Evolutionary conservation across 768 basidiomycete genomes (phyloP), one percentile per base, ranked within the genome.

Genomic region (Infundibulicybe gibba): DNA sequence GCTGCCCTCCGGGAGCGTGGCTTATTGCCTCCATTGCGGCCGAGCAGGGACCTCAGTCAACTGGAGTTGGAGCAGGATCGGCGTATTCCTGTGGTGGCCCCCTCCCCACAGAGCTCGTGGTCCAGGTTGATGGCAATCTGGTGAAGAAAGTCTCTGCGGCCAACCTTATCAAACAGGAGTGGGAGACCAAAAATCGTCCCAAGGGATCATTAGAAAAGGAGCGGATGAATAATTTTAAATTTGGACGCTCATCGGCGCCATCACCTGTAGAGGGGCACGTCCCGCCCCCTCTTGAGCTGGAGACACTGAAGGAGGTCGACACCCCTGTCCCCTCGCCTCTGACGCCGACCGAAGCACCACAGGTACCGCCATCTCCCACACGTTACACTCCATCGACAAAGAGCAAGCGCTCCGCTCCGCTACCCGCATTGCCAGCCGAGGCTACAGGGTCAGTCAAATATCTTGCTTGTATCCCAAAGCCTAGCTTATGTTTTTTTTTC

Each of bases 1-100:
- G 81, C 79, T 3, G 82, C 83, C 1, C 69, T 85, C 16, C 74
- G 82, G 11, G 81, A 75, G 53, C 74, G 81, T 30, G 82, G 83
- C 0, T 65, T 85, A 33, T 65, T 78, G 2, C 81, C 83, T 17
- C 72, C 76, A 8, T 62, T 74, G 20, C 56, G 57, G 14, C 61
- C 69, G 5, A 71, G 66, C 38, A 75, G 62, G 53, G 71, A 62
- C 60, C 69, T 72, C 43, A 76, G 61, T 61, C 65, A 56, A 19
- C 68, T 61, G 58, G 76, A 71, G 52, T 65, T 44, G 39, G 61
- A 69, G 49, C 64, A 59, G 37, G 68, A 70, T 59, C 57, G 32
- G 6, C 57, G 57, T 1, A 67, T 76, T 8, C 71, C 71, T 5
- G 54, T 71, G n/a, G 53, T 72, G 14, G 38, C 38, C 16, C 40